Evolutionary conservation across 2,329 filamentous ascomycete genomes (phyloP).

Genomic region (Ophiocordyceps australis): DNA sequence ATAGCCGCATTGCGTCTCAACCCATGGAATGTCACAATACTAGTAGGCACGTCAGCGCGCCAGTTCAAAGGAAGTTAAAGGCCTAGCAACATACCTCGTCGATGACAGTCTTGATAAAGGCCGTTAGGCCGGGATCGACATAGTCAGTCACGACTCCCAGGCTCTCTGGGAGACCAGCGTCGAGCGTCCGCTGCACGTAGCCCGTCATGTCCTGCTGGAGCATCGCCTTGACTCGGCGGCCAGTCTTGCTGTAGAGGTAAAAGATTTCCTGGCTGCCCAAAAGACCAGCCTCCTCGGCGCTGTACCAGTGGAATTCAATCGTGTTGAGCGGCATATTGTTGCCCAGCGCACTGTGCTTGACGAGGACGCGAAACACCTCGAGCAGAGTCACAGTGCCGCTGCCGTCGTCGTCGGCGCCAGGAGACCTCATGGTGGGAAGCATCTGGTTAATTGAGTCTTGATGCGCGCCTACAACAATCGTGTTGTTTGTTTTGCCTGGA

Average conservation of each 20-base stretch:
- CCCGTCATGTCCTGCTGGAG: constrained; percentile 98
- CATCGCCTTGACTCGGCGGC: constrained; percentile 80
- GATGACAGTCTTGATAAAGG: constrained; percentile 81
- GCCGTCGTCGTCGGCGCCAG: constrained; percentile 91
- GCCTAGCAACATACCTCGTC: constrained; percentile 21
- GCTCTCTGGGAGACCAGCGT: constrained; percentile 65
- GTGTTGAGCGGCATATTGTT: constrained; percentile 64
- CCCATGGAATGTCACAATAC: constrained; percentile 79
- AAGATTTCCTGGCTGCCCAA: constrained; percentile 86
- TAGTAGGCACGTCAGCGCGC: constrained; percentile 9
- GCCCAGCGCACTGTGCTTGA: constrained; percentile 52
- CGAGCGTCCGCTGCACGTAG: constrained; percentile 64
- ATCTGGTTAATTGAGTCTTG: constrained; percentile 94
- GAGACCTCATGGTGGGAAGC: constrained; percentile 64
- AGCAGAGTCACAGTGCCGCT: constrained; percentile 88
- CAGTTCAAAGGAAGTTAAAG: neutral
- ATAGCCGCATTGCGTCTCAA: constrained; percentile 79
- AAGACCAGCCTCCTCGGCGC: constrained; percentile 73
- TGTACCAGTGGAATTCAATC: constrained; percentile 94
- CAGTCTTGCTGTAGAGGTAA: constrained; percentile 53
- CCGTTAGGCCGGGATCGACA: constrained; percentile 65
- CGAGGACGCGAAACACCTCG: constrained; percentile 69
- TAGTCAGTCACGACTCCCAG: constrained; percentile 89
- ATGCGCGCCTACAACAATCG: constrained; percentile 78
- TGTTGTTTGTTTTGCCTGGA: constrained; percentile 68